A percentile compares a stretch with the other conserved stretches of the same genome.
Evolutionary conservation across 176 grass and related monocot species (phyloP).

Genomic region (Aegilops umbellulata): DNA sequence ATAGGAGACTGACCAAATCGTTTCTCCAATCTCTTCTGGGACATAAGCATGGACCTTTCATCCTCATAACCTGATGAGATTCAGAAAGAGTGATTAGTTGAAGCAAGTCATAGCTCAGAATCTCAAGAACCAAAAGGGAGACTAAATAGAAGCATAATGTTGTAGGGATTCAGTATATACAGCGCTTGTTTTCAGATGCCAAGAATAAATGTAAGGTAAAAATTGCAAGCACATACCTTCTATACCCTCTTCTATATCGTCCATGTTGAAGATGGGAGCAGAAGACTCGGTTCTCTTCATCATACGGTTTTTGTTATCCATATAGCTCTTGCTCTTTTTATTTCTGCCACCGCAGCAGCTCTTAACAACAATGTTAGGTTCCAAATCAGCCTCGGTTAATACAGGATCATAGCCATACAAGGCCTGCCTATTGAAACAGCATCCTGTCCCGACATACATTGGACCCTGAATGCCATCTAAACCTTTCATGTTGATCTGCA

Average conservation of each 20-base stretch:
- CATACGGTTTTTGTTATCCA: constrained; percentile 86
- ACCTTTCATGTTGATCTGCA: constrained; percentile 99
- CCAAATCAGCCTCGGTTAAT: constrained; percentile 94
- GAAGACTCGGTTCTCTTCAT: constrained; percentile 99
- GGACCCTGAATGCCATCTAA: constrained; percentile 99
- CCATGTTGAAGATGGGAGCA: constrained; percentile 99
- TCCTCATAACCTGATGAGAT: constrained; percentile 79
- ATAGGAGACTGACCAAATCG: constrained; percentile 98
- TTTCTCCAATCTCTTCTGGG: constrained; percentile 92
- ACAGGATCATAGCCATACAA: constrained; percentile 98
- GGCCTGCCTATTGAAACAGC: constrained; percentile 98
- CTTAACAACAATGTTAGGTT: constrained; percentile 87
- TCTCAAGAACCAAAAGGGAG: background rate
- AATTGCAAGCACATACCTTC: constrained; percentile 63
- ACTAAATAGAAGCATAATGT: constrained; percentile 6
- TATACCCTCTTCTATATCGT: constrained; percentile 97
- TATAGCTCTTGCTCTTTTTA: constrained; percentile 91
- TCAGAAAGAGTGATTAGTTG: constrained; percentile 21
- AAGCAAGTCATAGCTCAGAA: background rate
- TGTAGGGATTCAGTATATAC: background rate
- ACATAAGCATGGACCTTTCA: constrained; percentile 95
- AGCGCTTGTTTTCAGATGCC: background rate
- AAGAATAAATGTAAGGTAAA: constrained; percentile 4
- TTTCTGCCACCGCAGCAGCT: constrained; percentile 98
- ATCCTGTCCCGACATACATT: constrained; percentile 96